Evolutionary conservation across 2,329 filamentous ascomycete genomes (phyloP).

Genomic region (Ophiognomonia clavigignenti-juglandacearum): DNA sequence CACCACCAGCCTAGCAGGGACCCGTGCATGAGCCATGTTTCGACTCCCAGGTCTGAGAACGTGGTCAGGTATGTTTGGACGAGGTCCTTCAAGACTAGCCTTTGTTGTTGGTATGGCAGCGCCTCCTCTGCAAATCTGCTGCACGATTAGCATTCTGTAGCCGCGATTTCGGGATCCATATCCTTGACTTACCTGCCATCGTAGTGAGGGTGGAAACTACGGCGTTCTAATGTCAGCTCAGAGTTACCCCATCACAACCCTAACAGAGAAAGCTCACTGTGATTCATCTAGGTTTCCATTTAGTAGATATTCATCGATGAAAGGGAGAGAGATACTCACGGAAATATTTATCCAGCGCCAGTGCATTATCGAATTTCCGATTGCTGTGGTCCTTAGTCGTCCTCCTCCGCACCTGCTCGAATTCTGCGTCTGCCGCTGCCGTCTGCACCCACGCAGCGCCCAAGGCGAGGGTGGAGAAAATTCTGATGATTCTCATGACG

Average conservation of each 20-base stretch:
- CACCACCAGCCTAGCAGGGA: constrained; percentile 86
- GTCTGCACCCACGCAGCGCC: constrained; percentile 6
- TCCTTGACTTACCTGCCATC: constrained; percentile 27
- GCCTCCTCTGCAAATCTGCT: constrained; percentile 32
- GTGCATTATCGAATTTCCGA: background rate
- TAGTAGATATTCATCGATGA: background rate
- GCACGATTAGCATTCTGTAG: constrained; percentile 9
- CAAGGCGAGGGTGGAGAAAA: constrained; percentile 15
- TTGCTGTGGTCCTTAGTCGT: constrained; percentile 22
- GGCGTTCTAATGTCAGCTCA: background rate
- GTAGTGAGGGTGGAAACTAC: constrained; percentile 32
- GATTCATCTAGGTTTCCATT: constrained; percentile 16
- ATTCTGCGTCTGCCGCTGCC: constrained; percentile 17
- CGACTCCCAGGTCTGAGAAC: constrained; percentile 59
- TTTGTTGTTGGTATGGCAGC: constrained; percentile 51
- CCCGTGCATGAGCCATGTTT: constrained; percentile 83
- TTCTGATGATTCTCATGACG: constrained; percentile 16
- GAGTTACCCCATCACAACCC: background rate
- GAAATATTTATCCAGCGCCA: constrained; percentile 29
- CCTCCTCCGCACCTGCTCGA: constrained; percentile 18
- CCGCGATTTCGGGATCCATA: constrained; percentile 1
- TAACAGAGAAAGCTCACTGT: constrained; percentile 12
- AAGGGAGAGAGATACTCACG: constrained; percentile 22
- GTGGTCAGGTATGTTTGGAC: constrained; percentile 68
- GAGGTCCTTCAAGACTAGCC: constrained; percentile 58